Evolutionary conservation across 31 red algal genomes (phyloP).

Genomic region (Porphyra umbilicalis): DNA sequence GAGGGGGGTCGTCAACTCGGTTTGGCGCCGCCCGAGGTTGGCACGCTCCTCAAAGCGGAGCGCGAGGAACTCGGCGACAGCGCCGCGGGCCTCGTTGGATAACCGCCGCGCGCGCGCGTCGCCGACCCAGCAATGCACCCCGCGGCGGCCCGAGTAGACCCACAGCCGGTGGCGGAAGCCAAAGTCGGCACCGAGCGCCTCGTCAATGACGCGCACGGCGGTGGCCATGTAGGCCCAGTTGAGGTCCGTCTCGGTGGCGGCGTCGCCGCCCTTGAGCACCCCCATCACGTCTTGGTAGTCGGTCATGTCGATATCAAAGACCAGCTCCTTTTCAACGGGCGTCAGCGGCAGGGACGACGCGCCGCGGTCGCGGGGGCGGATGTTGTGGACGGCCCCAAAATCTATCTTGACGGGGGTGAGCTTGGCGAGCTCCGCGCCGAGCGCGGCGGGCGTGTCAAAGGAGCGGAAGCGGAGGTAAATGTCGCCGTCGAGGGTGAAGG

Average conservation of each 20-base stretch:
- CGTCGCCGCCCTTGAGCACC: conserved; percentile 14
- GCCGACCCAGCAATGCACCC: conserved; percentile 89
- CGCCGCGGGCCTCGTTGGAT: conserved; percentile 59
- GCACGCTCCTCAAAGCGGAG: conserved; percentile 43
- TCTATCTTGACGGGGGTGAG: conserved; percentile 72
- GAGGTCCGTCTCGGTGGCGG: conserved; percentile 31
- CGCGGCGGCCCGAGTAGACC: conserved; percentile 92
- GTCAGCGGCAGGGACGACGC: conserved; percentile 14
- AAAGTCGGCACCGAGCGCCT: conserved; percentile 71
- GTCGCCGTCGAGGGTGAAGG: conserved; percentile 64
- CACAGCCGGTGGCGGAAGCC: conserved; percentile 77
- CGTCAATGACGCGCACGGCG: conserved; percentile 71
- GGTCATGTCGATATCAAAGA: conserved; percentile 95
- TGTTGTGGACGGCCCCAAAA: conserved; percentile 85
- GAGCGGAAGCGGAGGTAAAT: conserved; percentile 73
- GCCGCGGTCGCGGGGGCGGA: conserved; percentile 30
- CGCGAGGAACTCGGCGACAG: conserved; percentile 65
- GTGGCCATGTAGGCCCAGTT: conserved; percentile 79
- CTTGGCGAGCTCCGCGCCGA: conserved; percentile 20
- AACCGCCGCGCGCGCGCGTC: conserved; percentile 68
- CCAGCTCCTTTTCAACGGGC: conserved; percentile 67
- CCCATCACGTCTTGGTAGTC: conserved; percentile 78
- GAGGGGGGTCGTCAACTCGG: conserved; percentile 36
- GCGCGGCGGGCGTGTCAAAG: conserved; percentile 31
- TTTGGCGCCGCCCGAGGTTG: conserved; percentile 14